These are phyloP conservation scores for Plasmodium cynomolgi DNA, from an alignment of 169 alveolate species.

Conservation along the genomic window DNA sequence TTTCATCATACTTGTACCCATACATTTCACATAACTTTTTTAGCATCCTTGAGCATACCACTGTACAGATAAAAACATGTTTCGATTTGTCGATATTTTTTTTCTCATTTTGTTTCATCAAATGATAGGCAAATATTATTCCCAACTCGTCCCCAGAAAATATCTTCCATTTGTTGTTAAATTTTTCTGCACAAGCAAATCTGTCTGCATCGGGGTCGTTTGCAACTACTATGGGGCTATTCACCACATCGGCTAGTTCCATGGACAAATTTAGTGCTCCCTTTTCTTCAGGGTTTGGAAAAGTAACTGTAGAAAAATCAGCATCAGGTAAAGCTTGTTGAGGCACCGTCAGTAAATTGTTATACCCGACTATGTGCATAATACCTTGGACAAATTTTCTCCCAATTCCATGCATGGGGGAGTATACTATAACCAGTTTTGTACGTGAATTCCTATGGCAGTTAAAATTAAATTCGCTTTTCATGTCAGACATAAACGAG, in stretches of 20 bases:
- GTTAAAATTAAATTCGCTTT: conserved; percentile 76
- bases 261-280: conserved; percentile 85
- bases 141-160: conserved; percentile 84
- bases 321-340: conserved; percentile 86
- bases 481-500: conserved; percentile 76
- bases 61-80: conserved; percentile 77
- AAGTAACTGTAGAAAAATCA: conserved; percentile 87
- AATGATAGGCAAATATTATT: conserved; percentile 77
- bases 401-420: conserved; percentile 93
- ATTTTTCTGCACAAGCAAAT: conserved; percentile 87
- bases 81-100: conserved; percentile 64
- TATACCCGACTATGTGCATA: conserved; percentile 82
- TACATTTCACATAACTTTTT: conserved; percentile 76
- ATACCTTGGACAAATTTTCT: conserved; percentile 76
- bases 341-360: conserved; percentile 74
- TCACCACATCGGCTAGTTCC: conserved; percentile 78
- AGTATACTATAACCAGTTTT: conserved; percentile 82
- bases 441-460: conserved; percentile 72
- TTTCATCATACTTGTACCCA: conserved; percentile 80
- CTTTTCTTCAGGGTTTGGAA: conserved; percentile 88
- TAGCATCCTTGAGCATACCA: conserved; percentile 76
- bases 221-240: conserved; percentile 82
- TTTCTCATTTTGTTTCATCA: conserved; percentile 50
- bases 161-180: conserved; percentile 80
- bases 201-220: conserved; percentile 92